Base-by-base conservation (phyloP, 495 filamentous ascomycete species). In the Neurospora pannonica region DNA sequence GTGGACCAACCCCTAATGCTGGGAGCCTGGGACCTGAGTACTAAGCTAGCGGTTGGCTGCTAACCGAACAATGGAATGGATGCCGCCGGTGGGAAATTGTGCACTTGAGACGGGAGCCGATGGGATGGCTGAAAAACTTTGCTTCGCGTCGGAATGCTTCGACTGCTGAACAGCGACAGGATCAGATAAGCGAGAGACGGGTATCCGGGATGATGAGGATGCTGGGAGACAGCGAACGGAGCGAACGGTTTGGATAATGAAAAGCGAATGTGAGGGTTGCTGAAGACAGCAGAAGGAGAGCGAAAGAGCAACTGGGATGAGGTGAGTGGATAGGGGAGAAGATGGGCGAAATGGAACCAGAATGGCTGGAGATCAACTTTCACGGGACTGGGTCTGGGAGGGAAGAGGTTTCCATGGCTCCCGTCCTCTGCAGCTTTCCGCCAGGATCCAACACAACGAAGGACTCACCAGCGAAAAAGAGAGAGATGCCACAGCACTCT, bases 1-100 rank as follows among this genome's bases (percentile, higher is more conserved):
- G 71, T 43, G 71, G 76, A 42, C 54, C 60, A 74, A 74, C 76
- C 78, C 77, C 75, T 79, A 76, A 78, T 77, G 28, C 54, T 34
- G 28, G 54, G 54, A 34, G 54, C 54, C 28, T 67, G 28, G 54
- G 54, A 36, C 54, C 15, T 34, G 54, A 67, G 54, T 9, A 19
- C 54, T 34, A 67, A 67, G 15, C 54, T 67, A 67, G 54, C 28
- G 54, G 54, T 67, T 34, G 54, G 54, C 15, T 67, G 54, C 54
- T 67, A 67, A 67, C 54, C 54, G 54, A 67, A 67, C 54, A 67
- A 67, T 67, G 75, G 72, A 70, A 76, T 72, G 70, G 75, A 78
- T 77, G 36, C 37, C 67, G 76, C 70, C 77, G 77, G 79, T 74
- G 74, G 70, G 36, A 76, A 72, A 70, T 70, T 70, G 74, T 42